Conservation (phyloP, 768 basidiomycete species). For the Hypsizygus marmoreus region DNA sequence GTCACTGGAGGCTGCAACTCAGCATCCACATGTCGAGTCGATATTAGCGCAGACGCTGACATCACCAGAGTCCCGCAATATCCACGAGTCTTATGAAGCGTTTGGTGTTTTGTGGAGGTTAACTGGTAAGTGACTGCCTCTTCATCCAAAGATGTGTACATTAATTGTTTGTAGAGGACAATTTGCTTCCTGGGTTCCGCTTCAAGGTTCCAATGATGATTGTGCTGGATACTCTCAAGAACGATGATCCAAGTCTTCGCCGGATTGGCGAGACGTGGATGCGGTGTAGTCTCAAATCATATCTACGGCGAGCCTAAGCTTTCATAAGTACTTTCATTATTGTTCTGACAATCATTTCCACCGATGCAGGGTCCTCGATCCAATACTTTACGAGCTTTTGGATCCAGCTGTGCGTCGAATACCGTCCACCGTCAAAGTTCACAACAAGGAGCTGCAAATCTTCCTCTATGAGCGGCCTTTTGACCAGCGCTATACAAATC, state of each 20-base stretch:
- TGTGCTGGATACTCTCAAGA: constrained; percentile 80
- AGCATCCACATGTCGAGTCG: constrained; percentile 70
- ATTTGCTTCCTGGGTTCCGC: constrained; percentile 74
- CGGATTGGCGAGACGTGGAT: constrained; percentile 96
- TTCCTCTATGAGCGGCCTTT: constrained; percentile 74
- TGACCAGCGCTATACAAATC: constrained; percentile 71
- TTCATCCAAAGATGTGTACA: background rate
- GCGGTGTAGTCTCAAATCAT: constrained; percentile 90
- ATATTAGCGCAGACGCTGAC: constrained; percentile 75
- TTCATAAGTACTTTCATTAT: constrained; percentile 13
- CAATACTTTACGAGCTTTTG: constrained; percentile 75
- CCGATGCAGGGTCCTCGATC: constrained; percentile 78
- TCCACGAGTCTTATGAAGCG: constrained; percentile 71
- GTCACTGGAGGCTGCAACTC: constrained; percentile 63
- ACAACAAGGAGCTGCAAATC: constrained; percentile 65
- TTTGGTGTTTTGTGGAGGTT: constrained; percentile 94
- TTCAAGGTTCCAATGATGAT: constrained; percentile 88
- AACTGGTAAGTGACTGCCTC: constrained; percentile 54
- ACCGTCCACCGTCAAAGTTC: constrained; percentile 50
- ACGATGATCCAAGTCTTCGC: constrained; percentile 70
- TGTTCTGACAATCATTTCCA: background rate
- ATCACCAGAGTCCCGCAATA: constrained; percentile 46
- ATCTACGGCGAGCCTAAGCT: constrained; percentile 90
- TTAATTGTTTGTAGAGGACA: constrained; percentile 61
- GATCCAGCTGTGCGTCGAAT: constrained; percentile 66